Conservation (phyloP, 306 rosid species). For the Fagus crenata region DNA sequence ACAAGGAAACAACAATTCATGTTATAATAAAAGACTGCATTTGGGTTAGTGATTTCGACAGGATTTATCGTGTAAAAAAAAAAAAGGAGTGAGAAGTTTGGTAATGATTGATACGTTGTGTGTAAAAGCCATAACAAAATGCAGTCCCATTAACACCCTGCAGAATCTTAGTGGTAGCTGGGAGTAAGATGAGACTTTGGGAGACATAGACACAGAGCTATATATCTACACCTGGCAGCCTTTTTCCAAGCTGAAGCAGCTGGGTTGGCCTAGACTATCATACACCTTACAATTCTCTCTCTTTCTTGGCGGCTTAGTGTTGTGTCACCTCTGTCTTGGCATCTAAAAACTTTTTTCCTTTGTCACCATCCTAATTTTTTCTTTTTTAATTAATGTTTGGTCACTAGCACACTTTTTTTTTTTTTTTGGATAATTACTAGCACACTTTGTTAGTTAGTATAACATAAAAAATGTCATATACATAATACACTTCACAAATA, state of each 20-base stretch:
- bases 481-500: no score
- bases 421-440: background rate
- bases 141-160: background rate
- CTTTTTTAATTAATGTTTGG: background rate
- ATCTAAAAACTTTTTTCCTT: background rate
- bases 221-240: background rate
- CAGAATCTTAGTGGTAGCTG: background rate
- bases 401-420: background rate
- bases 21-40: no score
- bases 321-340: conserved; percentile 1
- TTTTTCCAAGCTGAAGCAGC: background rate
- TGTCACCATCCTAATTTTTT: background rate
- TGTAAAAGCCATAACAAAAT: background rate
- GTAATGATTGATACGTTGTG: background rate
- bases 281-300: background rate
- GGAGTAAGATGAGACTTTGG: background rate
- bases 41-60: no score
- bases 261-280: conserved; percentile 1
- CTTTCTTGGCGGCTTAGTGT: conserved; percentile 2
- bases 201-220: background rate
- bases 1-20: no score
- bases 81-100: no score
- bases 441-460: background rate
- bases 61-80: no score
- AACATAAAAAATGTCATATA: no score